Evolutionary conservation across 768 basidiomycete species (phyloP).

Genomic region (Leccinum truebloodii): DNA sequence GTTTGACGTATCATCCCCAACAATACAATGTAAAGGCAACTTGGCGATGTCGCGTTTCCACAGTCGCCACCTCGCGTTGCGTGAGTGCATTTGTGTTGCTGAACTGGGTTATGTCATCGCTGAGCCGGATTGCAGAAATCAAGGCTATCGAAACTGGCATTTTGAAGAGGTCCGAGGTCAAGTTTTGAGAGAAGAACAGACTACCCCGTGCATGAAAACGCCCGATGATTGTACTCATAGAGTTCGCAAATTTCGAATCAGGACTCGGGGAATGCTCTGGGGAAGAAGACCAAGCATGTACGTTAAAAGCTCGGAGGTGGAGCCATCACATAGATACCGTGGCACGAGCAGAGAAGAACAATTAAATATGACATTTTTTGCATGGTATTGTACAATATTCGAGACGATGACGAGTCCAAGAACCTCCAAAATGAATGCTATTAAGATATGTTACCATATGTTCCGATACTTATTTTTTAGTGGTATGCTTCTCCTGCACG

Average conservation of each 20-base stretch:
- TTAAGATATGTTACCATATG: background rate
- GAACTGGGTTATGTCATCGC: background rate
- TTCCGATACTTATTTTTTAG: constrained; percentile 1
- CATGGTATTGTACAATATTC: constrained; percentile 10
- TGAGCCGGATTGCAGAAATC: constrained; percentile 24
- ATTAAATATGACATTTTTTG: background rate
- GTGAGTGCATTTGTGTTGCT: constrained; percentile 20
- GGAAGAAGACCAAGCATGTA: background rate
- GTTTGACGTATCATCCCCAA: background rate
- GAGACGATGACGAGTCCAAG: background rate
- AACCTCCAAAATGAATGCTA: constrained; percentile 1
- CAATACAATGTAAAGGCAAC: constrained; percentile 19
- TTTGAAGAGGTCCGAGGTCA: constrained; percentile 21
- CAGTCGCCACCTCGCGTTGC: constrained; percentile 33
- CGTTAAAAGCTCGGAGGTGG: background rate
- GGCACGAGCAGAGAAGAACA: background rate
- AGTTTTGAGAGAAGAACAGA: constrained; percentile 14
- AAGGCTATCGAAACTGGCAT: constrained; percentile 33
- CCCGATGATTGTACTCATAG: background rate
- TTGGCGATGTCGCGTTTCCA: constrained; percentile 29
- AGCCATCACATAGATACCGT: background rate
- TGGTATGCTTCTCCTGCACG: constrained; percentile 11
- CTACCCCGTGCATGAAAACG: background rate
- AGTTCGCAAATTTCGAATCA: background rate
- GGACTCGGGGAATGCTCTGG: background rate